phyloP scores from a whole-genome alignment of 768 basidiomycete genomes.

The Lactifluus hygrophoroides region DNA sequence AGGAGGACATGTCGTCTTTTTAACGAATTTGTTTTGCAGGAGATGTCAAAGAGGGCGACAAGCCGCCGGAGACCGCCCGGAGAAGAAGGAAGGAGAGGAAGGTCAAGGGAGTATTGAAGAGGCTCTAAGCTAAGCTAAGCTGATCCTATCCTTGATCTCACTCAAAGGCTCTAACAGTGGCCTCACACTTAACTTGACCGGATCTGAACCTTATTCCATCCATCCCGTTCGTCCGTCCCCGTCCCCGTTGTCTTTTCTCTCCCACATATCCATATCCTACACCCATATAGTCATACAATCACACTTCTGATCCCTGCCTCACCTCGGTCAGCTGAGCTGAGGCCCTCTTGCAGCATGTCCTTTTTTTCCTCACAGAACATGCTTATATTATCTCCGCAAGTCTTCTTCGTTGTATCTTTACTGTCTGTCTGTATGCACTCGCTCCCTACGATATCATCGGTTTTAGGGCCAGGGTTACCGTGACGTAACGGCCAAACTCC shows the following conservation, averaged over 20 bases:
- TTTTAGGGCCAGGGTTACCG: conserved; percentile 5
- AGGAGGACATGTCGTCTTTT: conserved; percentile 18
- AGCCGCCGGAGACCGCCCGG: conserved; percentile 1
- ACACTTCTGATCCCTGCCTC: too few species aligned
- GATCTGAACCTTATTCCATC: conserved; percentile 13
- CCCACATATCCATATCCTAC: too few species aligned
- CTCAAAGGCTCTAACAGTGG: not conserved
- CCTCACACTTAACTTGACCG: not conserved
- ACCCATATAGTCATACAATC: too few species aligned
- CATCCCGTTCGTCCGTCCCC: too few species aligned
- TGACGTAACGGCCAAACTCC: conserved; percentile 17
- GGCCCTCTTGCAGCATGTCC: too few species aligned
- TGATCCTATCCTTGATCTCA: not conserved
- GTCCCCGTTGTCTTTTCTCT: too few species aligned
- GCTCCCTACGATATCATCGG: not conserved
- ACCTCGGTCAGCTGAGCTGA: too few species aligned
- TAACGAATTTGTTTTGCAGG: conserved; percentile 20
- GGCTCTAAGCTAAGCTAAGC: too few species aligned
- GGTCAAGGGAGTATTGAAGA: not conserved
- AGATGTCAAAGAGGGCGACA: not conserved
- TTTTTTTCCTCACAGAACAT: too few species aligned
- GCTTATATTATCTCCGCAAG: conserved; percentile 9
- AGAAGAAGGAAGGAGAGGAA: not conserved
- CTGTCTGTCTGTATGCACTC: not conserved
- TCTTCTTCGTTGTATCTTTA: not conserved